Evolutionary conservation across 2,329 filamentous ascomycete genomes (phyloP).

Genomic region (Aspergillus amoenus): DNA sequence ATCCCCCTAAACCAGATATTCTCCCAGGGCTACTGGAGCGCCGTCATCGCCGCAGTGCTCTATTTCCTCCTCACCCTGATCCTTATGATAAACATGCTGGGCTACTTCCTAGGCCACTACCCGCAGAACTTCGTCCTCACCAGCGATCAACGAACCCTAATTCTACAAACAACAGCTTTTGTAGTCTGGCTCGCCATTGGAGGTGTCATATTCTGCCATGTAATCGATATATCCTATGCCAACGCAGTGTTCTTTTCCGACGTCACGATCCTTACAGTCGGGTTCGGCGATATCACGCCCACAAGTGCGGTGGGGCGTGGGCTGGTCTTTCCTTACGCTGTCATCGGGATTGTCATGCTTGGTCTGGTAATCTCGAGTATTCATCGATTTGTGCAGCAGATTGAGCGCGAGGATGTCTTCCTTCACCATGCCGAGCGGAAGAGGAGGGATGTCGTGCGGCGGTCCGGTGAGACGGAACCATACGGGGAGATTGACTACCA

Average conservation of each 20-base stretch:
- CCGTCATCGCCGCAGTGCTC: slow-evolving; percentile 72
- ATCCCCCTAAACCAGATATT: slow-evolving; percentile 53
- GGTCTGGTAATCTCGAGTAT: slow-evolving; percentile 82
- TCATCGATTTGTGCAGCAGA: slow-evolving; percentile 61
- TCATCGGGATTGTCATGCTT: slow-evolving; percentile 79
- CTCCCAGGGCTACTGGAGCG: slow-evolving; percentile 87
- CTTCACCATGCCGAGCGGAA: slow-evolving; percentile 57
- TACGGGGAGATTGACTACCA: slow-evolving; percentile 6
- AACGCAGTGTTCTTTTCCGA: slow-evolving; percentile 80
- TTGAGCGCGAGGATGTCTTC: slow-evolving; percentile 41
- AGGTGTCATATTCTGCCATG: slow-evolving; percentile 68
- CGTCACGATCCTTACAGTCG: slow-evolving; percentile 63
- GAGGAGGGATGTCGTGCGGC: slow-evolving; percentile 54
- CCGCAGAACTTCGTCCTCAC: slow-evolving; percentile 75
- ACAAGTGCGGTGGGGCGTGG: slow-evolving; percentile 55
- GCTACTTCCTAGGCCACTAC: slow-evolving; percentile 73
- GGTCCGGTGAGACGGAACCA: slow-evolving; percentile 34
- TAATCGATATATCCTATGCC: slow-evolving; percentile 74
- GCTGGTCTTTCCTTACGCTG: slow-evolving; percentile 78
- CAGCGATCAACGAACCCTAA: slow-evolving; percentile 78
- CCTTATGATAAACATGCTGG: slow-evolving; percentile 75
- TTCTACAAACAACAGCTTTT: slow-evolving; percentile 85
- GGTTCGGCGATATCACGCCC: slow-evolving; percentile 63
- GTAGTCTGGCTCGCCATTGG: slow-evolving; percentile 79
- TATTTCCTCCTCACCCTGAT: slow-evolving; percentile 78